Evolutionary conservation across 208 protist species (phyloP).

Genomic region (Leishmania major): DNA sequence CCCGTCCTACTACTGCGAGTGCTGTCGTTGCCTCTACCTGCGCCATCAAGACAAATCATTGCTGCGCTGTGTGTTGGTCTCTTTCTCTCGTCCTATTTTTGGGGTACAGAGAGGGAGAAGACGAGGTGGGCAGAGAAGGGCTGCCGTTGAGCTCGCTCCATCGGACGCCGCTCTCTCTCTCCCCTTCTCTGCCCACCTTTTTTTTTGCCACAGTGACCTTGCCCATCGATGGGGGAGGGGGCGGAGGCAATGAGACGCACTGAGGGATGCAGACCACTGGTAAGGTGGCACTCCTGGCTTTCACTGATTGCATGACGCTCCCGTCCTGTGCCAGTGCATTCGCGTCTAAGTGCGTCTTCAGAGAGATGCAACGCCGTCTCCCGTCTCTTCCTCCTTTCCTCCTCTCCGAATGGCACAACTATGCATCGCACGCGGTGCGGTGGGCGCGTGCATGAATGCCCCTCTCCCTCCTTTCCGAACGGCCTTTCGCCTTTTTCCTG

Average conservation of each 20-base stretch:
- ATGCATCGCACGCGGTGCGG: neutral
- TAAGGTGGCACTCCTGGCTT: neutral
- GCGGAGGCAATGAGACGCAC: neutral
- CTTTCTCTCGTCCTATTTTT: neutral
- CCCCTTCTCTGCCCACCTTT: neutral
- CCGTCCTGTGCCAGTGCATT: neutral
- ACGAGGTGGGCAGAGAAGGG: neutral
- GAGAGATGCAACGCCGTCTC: neutral
- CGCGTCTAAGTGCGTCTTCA: neutral
- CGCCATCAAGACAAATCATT: neutral
- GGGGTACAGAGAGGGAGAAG: neutral
- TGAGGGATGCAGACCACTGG: neutral
- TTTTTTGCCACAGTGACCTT: neutral
- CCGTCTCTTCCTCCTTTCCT: neutral
- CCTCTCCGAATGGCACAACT: neutral
- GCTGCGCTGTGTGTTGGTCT: neutral
- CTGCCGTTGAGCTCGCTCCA: neutral
- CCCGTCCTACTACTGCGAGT: neutral
- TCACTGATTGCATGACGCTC: neutral
- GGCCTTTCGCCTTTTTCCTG: constrained; percentile 10
- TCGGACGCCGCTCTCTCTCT: neutral
- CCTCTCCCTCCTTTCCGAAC: constrained; percentile 5
- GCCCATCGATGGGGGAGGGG: neutral
- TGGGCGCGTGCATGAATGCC: neutral
- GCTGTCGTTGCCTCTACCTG: neutral